Conservation (phyloP, 305 asterid species). For the Lippia alba region DNA sequence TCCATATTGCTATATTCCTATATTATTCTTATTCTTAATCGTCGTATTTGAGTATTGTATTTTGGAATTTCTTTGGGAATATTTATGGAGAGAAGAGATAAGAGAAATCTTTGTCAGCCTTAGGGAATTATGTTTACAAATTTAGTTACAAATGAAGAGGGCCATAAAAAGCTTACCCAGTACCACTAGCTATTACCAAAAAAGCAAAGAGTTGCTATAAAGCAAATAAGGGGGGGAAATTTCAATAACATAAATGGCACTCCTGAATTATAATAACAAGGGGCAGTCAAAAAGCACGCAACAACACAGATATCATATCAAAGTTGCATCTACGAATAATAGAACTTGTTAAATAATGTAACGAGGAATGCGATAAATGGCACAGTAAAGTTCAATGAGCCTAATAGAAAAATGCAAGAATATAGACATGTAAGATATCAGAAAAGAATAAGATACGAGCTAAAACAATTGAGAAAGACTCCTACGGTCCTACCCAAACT, state of each 20-base stretch:
- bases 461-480: background rate
- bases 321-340: slow-evolving; percentile 1
- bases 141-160: slow-evolving; percentile 36
- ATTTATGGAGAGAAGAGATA: slow-evolving; percentile 21
- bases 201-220: no score
- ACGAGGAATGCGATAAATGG: background rate
- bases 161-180: slow-evolving; percentile 13
- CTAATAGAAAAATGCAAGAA: slow-evolving; percentile 10
- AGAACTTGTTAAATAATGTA: background rate
- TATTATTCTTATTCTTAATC: background rate
- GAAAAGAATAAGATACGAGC: background rate
- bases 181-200: slow-evolving; percentile 26
- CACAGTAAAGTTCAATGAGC: no score
- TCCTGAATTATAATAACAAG: slow-evolving; percentile 19
- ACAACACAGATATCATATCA: background rate
- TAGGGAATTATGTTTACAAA: slow-evolving; percentile 35
- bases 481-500: slow-evolving; percentile 5
- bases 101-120: slow-evolving; percentile 35
- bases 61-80: background rate
- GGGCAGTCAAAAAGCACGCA: slow-evolving; percentile 4
- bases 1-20: background rate
- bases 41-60: background rate
- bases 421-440: background rate
- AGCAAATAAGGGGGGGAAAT: background rate
- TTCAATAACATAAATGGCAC: slow-evolving; percentile 18